Evolutionary conservation across 1,284 basidiomycete genomes (phyloP), one percentile per base, ranked within the genome.

Genomic region (Apiotrichum veenhuisii): DNA sequence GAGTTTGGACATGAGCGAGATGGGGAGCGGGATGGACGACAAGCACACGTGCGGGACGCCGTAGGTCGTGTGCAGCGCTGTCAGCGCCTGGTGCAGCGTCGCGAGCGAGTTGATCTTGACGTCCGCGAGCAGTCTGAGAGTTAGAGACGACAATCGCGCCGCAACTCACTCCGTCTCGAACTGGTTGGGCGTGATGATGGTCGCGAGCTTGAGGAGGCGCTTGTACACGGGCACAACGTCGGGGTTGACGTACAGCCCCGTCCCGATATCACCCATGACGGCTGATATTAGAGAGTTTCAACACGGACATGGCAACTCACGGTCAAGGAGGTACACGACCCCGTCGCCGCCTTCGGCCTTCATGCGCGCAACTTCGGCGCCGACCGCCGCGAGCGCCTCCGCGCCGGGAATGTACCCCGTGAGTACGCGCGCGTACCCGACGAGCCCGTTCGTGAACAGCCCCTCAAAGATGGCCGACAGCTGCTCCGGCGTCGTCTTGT

Each of bases 101-200:
- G 73, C 53, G 1, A 87, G 70, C 57, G 87, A 85, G 14, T 79
- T 81, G 46, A 98, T 85, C 52, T 84, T 77, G 47, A 84, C 79
- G 43, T 84, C 83, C 0, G 93, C 91, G 15, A 95, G 79, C 3
- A 87, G 81, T 75, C 88, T 92, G 68, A 2, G 20, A 15, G 40
- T 40, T 26, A 49, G 53, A 25, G 14, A 12, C 33, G 42, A 23
- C 5, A 26, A 25, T 36, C 22, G 30, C n/a, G 22, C 5, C 18
- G 26, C 27, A 20, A 50, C 87, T 74, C 71, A 94, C 91, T 98
- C 93, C 54, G 89, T 89, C 79, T 99, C 96, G 64, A 95, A 99
- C 83, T 94, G 96, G 73, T 99, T 99, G 0, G 95, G 95, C 0
- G 95, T 94, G 63, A 97, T 95, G 55, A 98, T 87, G 0, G 89